These are phyloP conservation scores for Mycosphaerelloides madeirae DNA, from an alignment of 2,329 filamentous ascomycete genomes.

Conservation along the genomic window DNA sequence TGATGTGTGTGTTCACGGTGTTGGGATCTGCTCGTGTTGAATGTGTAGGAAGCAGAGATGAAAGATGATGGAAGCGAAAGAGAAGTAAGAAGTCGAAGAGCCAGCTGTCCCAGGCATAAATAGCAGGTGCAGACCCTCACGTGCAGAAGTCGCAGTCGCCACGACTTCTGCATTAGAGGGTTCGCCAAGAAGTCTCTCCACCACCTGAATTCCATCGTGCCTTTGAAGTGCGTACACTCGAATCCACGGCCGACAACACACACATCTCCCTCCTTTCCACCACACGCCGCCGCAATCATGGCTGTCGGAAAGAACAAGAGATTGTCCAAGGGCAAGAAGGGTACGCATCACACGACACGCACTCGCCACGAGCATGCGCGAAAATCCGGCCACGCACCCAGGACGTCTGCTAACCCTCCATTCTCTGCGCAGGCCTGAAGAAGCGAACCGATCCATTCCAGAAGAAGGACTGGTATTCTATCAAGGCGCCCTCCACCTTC, in stretches of 20 bases:
- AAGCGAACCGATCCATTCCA: conserved; percentile 99
- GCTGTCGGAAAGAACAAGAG: conserved; percentile 98
- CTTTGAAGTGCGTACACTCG: too few relatives aligned
- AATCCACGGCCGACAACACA: too few relatives aligned
- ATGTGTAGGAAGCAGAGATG: background rate
- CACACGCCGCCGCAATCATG: conserved; percentile 43
- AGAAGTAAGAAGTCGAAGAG: background rate
- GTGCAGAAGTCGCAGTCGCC: too few relatives aligned
- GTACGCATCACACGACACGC: too few relatives aligned
- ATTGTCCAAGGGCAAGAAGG: conserved; percentile 99
- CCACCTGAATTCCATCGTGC: too few relatives aligned
- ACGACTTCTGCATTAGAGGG: too few relatives aligned
- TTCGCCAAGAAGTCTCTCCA: too few relatives aligned
- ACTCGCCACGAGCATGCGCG: too few relatives aligned
- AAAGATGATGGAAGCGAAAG: background rate
- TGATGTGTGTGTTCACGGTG: conserved; percentile 6
- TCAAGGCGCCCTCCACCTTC: conserved; percentile 98
- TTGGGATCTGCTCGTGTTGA: conserved; percentile 3
- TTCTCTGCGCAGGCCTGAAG: conserved; percentile 62
- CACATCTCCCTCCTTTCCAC: conserved; percentile 19
- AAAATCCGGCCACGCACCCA: too few relatives aligned
- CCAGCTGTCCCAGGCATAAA: too few relatives aligned
- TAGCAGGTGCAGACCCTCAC: too few relatives aligned
- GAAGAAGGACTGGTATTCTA: conserved; percentile 96
- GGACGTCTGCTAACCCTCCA: too few relatives aligned